Conservation (phyloP, 139 green algal genomes). For the Edaphochlamys debaryana region DNA sequence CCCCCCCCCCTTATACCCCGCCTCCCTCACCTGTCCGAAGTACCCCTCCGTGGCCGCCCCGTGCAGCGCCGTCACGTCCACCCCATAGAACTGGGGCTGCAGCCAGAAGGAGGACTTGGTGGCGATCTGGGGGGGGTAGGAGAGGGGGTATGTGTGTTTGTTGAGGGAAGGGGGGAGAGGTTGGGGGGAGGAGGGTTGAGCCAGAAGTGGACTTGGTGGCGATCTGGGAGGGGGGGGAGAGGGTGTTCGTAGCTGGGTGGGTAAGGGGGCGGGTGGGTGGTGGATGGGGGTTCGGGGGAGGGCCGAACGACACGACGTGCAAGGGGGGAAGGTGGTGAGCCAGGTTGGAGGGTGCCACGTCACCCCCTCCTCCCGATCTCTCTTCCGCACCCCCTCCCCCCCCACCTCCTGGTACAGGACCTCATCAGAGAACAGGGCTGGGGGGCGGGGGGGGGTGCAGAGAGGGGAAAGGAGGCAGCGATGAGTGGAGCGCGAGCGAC, state of each 20-base stretch:
- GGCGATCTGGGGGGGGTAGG: slow-evolving; percentile 65
- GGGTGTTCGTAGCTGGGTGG: background rate
- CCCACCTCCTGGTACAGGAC: slow-evolving; percentile 9
- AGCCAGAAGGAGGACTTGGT: slow-evolving; percentile 84
- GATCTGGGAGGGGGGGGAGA: slow-evolving; percentile 63
- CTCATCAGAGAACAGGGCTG: slow-evolving; percentile 28
- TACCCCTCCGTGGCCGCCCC: slow-evolving; percentile 73
- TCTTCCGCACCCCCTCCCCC: too few relatives aligned
- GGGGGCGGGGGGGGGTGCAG: too few relatives aligned
- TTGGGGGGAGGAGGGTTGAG: slow-evolving; percentile 46
- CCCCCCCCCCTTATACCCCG: too few relatives aligned
- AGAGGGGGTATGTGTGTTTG: background rate
- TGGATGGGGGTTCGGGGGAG: too few relatives aligned
- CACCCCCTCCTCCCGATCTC: too few relatives aligned
- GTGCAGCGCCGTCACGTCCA: slow-evolving; percentile 87
- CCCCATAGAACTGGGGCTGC: slow-evolving; percentile 85
- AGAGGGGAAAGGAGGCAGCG: background rate
- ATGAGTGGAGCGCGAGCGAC: background rate
- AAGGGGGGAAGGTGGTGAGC: too few relatives aligned
- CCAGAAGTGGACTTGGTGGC: slow-evolving; percentile 83
- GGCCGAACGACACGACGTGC: too few relatives aligned
- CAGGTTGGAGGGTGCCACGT: too few relatives aligned
- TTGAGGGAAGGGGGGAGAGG: too few relatives aligned
- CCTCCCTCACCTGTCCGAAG: slow-evolving; percentile 72
- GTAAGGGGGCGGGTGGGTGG: background rate